These are phyloP conservation scores for Schizophyllum amplum DNA, from an alignment of 1,284 basidiomycete species.

Conservation along the genomic window DNA sequence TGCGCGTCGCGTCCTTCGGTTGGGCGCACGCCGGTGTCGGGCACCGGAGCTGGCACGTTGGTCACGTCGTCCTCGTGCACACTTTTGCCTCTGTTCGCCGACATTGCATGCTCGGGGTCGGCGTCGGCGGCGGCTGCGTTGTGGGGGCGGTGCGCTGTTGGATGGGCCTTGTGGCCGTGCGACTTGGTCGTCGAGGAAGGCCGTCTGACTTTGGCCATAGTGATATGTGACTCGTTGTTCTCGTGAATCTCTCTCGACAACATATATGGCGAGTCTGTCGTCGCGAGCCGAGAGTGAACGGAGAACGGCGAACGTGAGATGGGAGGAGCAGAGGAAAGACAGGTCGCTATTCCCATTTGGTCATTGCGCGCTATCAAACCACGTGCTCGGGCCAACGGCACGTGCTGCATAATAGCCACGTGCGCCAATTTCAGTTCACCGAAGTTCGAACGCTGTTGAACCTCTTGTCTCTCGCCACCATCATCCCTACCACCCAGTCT, in stretches of 20 bases:
- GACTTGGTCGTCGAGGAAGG: conserved; percentile 10
- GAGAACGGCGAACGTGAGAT: not conserved
- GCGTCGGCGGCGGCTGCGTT: conserved; percentile 16
- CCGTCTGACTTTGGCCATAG: conserved; percentile 3
- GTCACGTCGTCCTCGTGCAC: conserved; percentile 25
- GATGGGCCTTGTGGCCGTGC: conserved; percentile 11
- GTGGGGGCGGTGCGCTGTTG: conserved; percentile 16
- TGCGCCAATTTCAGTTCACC: not conserved
- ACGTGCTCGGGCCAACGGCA: not conserved
- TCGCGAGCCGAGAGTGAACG: no score
- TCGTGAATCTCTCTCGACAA: not conserved
- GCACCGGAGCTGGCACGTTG: conserved; percentile 46
- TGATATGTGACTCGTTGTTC: not conserved
- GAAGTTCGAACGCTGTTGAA: not conserved
- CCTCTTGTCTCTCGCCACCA: not conserved
- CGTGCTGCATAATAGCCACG: not conserved
- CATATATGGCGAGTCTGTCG: not conserved
- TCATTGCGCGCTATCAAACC: not conserved
- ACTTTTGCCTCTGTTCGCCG: conserved; percentile 12
- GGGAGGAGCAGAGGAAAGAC: not conserved
- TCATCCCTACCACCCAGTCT: no score
- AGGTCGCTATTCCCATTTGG: no score
- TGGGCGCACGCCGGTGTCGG: conserved; percentile 33
- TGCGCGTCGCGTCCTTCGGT: conserved; percentile 7
- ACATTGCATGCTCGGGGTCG: conserved; percentile 16